Evolutionary conservation across 768 basidiomycete genomes (phyloP), one percentile per base, ranked within the genome.

Genomic region (Russula brevipes): DNA sequence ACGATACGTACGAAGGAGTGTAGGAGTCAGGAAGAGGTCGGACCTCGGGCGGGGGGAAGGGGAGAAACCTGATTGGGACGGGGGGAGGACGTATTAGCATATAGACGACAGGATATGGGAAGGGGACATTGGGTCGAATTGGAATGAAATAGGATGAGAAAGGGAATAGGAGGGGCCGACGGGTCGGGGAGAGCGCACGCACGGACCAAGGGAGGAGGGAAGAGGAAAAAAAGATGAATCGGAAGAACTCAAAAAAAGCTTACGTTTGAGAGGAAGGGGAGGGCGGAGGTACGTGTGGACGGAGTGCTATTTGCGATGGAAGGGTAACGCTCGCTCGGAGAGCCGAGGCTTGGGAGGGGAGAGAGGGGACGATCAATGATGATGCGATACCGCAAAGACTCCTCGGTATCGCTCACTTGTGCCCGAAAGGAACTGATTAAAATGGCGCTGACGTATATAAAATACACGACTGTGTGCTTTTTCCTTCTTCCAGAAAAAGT

Each of bases 361-460:
- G 55, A 52, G 62, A 64, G 62, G 65, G 53, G 65, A 66, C 65
- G 65, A 66, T 66, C 65, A 66, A 66, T 65, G 64, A 64, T 66
- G 65, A 66, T 66, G 65, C 65, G 65, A 66, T 64, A 54, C 62
- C 45, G 41, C 54, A 63, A 51, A 44, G 61, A 45, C 51, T 54
- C 38, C 62, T 66, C 51, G 54, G 62, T 66, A 49, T 59, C 61
- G 53, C 57, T 57, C 60, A 52, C 64, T 46, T 5, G 39, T 54
- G 12, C 46, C 60, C 36, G 52, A 38, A 33, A n/a, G 45, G 10
- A 47, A 61, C 39, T 35, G 33, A 42, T 44, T 39, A 14, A 35
- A n/a, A 39, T 6, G 44, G 45, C 24, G 30, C 33, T 47, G 55
- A 58, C 44, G 57, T 46, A 58, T 63, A 46, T 36, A 57, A 57